Evolutionary conservation across 345 rosid species (phyloP).

Genomic region (Eucalyptus decipiens): DNA sequence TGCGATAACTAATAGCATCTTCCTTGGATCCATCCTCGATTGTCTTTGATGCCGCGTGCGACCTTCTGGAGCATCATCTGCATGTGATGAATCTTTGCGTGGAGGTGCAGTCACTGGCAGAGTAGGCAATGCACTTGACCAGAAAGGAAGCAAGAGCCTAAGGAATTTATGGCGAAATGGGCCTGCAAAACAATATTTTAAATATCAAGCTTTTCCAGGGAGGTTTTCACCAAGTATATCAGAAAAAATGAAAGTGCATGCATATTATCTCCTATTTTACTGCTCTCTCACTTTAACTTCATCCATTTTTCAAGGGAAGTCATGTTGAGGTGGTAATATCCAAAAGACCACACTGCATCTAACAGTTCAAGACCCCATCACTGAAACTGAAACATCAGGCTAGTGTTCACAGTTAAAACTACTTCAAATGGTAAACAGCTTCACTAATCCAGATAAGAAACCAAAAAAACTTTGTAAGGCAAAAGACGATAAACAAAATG

Average conservation of each 20-base stretch:
- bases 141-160: constrained; percentile 90
- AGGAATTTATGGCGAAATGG: constrained; percentile 83
- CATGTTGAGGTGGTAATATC: not conserved
- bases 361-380: not conserved
- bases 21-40: constrained; percentile 82
- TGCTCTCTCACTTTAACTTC: not conserved
- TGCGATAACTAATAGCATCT: constrained; percentile 81
- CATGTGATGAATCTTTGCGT: constrained; percentile 59
- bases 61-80: constrained; percentile 56
- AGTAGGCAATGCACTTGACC: constrained; percentile 96
- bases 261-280: not conserved
- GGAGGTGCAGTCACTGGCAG: constrained; percentile 95
- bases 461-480: not conserved
- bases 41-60: constrained; percentile 58
- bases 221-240: not conserved
- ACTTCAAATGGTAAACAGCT: not conserved
- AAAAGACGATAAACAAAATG: not conserved
- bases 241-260: not conserved
- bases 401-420: not conserved
- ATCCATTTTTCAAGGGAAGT: not conserved
- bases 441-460: not conserved
- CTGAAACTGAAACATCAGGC: not conserved
- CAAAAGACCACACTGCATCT: not conserved
- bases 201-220: not conserved
- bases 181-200: constrained; percentile 27